Evolutionary conservation across 306 rosid species (phyloP).

Genomic region (Inga laurina): DNA sequence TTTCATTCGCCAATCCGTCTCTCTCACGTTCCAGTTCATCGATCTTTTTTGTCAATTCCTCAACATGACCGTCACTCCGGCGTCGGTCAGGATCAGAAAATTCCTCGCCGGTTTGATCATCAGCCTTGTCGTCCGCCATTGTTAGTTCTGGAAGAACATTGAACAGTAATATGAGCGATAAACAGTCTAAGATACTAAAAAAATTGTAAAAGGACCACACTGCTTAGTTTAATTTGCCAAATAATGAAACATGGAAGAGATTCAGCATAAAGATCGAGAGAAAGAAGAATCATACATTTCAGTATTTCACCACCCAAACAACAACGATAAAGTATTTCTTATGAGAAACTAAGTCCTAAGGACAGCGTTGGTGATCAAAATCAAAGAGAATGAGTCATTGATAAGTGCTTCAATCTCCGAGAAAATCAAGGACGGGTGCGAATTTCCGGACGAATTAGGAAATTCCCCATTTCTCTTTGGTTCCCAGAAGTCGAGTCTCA

Average conservation of each 20-base stretch:
- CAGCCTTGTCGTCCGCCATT: slow-evolving; percentile 32
- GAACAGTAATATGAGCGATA: background rate
- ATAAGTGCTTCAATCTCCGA: background rate
- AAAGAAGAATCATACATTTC: background rate
- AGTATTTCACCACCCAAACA: background rate
- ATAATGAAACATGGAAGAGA: background rate
- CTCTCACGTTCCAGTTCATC: slow-evolving; percentile 57
- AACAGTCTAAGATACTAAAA: background rate
- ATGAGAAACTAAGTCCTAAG: background rate
- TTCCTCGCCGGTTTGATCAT: slow-evolving; percentile 32
- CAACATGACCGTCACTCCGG: background rate
- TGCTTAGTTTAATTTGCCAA: background rate
- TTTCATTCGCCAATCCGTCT: slow-evolving; percentile 40
- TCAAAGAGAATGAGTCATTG: background rate
- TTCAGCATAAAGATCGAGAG: background rate
- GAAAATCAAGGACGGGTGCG: slow-evolving; percentile 1
- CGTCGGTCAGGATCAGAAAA: background rate
- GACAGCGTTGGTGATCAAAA: background rate
- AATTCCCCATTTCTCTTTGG: slow-evolving; percentile 20
- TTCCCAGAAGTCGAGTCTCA: background rate
- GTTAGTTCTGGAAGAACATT: slow-evolving; percentile 1
- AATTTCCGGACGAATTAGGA: slow-evolving; percentile 16
- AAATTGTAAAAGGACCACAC: background rate
- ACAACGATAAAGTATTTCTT: background rate
- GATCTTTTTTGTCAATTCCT: background rate